Percentiles rank a stretch among this genome's conserved stretches.
Conservation (phyloP, 2,329 filamentous ascomycete genomes). For the Alternaria hordeiaustralica region DNA sequence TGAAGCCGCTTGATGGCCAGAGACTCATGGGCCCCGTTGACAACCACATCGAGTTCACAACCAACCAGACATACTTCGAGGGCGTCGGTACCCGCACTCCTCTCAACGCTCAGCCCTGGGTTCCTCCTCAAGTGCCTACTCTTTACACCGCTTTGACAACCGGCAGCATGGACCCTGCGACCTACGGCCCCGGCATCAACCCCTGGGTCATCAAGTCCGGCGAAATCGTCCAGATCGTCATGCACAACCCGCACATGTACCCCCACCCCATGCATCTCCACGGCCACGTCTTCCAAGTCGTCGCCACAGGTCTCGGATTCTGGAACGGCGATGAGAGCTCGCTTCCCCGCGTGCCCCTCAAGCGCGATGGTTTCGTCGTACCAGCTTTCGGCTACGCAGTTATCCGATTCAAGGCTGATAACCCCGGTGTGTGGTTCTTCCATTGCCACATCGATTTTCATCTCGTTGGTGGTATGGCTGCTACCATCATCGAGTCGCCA, state of each 20-base stretch:
- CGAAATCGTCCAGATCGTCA: constrained; percentile 50
- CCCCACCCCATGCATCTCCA: constrained; percentile 48
- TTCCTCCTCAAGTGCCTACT: constrained; percentile 73
- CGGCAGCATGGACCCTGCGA: constrained; percentile 53
- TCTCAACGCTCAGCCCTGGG: constrained; percentile 71
- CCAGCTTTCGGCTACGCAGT: constrained; percentile 48
- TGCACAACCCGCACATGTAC: constrained; percentile 40
- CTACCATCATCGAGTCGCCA: constrained; percentile 37
- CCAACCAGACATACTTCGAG: constrained; percentile 67
- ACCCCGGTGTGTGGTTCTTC: constrained; percentile 55
- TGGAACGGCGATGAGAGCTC: constrained; percentile 29
- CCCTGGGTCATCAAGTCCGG: constrained; percentile 41
- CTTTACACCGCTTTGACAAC: constrained; percentile 76
- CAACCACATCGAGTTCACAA: constrained; percentile 64
- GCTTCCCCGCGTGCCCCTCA: constrained; percentile 26
- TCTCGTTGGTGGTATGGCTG: constrained; percentile 38
- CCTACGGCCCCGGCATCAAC: constrained; percentile 29
- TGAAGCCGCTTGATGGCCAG: constrained; percentile 72
- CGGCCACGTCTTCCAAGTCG: constrained; percentile 63
- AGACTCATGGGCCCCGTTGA: constrained; percentile 66
- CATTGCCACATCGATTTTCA: constrained; percentile 47
- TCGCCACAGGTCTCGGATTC: constrained; percentile 46
- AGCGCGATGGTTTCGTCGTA: constrained; percentile 38
- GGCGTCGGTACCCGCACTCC: constrained; percentile 60
- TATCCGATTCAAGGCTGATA: constrained; percentile 60